Conservation (phyloP, 140 eudicot species). For the Stevia rebaudiana region DNA sequence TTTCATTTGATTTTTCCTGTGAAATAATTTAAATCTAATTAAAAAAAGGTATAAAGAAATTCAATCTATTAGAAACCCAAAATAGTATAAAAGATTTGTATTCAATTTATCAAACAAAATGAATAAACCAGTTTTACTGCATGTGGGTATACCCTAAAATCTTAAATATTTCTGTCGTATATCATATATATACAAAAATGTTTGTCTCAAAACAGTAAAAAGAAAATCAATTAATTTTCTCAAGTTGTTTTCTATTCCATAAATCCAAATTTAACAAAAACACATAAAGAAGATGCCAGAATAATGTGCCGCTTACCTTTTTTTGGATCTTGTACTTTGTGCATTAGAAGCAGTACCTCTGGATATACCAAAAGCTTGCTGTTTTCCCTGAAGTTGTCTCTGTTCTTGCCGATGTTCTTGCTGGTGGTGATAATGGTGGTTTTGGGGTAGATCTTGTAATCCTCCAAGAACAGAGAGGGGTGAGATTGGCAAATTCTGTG, state of each 20-base stretch:
- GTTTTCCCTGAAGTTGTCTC: conserved; percentile 38
- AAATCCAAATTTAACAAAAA: conserved; percentile 14
- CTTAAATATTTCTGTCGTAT: conserved; percentile 17
- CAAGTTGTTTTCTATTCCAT: background rate
- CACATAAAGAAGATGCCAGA: conserved; percentile 18
- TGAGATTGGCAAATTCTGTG: conserved; percentile 45
- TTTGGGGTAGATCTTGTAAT: conserved; percentile 50
- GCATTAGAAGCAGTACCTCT: conserved; percentile 34
- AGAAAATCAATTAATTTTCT: no score
- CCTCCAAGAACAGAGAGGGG: conserved; percentile 75
- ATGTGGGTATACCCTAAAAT: conserved; percentile 28
- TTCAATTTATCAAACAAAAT: background rate
- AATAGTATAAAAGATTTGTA: conserved; percentile 1
- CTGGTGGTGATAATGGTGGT: conserved; percentile 14
- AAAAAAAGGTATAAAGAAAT: background rate
- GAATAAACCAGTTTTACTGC: conserved; percentile 20
- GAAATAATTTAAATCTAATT: conserved; percentile 6
- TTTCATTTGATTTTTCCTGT: conserved; percentile 77
- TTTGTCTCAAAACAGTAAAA: no score
- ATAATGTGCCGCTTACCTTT: conserved; percentile 43
- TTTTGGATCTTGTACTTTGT: conserved; percentile 59
- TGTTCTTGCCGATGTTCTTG: conserved; percentile 23
- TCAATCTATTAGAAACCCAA: background rate
- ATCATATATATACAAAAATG: conserved; percentile 7
- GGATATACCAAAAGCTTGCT: conserved; percentile 30